These are phyloP conservation scores for Tricharina praecox DNA, from an alignment of 495 filamentous ascomycete species.

Conservation along the genomic window DNA sequence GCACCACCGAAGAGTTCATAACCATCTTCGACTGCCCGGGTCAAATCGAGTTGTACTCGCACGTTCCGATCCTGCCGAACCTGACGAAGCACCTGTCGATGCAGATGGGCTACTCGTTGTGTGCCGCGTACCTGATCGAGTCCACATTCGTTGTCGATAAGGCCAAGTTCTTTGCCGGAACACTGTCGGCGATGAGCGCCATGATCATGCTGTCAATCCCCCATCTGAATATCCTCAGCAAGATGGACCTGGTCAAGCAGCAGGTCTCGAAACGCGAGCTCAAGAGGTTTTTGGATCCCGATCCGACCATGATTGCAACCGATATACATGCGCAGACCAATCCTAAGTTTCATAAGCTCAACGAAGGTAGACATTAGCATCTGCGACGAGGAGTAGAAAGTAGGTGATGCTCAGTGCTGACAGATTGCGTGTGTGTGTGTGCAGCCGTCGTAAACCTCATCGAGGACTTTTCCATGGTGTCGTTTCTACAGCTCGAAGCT, in stretches of 20 bases:
- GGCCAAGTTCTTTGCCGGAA: constrained; percentile 92
- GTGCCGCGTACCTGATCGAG: constrained; percentile 90
- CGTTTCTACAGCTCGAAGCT: constrained; percentile 73
- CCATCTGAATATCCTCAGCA: constrained; percentile 82
- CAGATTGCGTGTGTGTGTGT: background rate
- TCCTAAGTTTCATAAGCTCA: constrained; percentile 24
- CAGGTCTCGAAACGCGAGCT: constrained; percentile 66
- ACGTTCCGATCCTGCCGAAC: constrained; percentile 80
- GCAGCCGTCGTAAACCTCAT: constrained; percentile 71
- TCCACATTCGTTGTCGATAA: constrained; percentile 87
- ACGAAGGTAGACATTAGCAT: constrained; percentile 27
- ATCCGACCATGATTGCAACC: constrained; percentile 35
- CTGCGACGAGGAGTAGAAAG: no score
- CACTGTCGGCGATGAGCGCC: constrained; percentile 87
- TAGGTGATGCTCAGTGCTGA: background rate
- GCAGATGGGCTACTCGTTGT: constrained; percentile 69
- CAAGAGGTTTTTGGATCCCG: constrained; percentile 72
- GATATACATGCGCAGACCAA: constrained; percentile 26
- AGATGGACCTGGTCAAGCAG: constrained; percentile 89
- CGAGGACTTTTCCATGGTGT: constrained; percentile 96
- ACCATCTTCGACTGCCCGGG: constrained; percentile 98
- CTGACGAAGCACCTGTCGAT: constrained; percentile 66
- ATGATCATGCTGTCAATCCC: constrained; percentile 97
- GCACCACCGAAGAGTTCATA: constrained; percentile 80
- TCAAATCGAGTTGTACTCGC: constrained; percentile 97